These are phyloP conservation scores for Paraphoma chrysanthemicola DNA, from an alignment of 2,329 filamentous ascomycete species.

Conservation along the genomic window DNA sequence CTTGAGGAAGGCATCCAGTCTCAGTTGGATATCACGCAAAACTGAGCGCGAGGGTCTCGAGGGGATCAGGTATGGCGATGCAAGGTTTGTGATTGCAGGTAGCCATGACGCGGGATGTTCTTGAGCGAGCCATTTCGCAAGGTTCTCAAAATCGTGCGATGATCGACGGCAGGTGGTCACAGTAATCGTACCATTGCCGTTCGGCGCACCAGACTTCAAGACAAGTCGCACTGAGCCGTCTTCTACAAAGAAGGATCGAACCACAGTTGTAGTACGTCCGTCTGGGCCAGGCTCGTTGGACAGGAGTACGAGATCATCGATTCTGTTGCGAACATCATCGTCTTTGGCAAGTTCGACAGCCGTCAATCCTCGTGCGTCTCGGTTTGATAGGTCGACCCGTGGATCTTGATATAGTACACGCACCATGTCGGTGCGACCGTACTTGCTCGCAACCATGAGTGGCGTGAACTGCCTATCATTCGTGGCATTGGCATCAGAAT, in stretches of 20 bases:
- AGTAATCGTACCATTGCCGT: constrained; percentile 81
- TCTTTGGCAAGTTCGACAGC: constrained; percentile 97
- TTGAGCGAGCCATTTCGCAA: constrained; percentile 80
- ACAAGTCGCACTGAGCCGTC: constrained; percentile 93
- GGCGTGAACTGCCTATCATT: constrained; percentile 96
- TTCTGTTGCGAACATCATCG: constrained; percentile 94
- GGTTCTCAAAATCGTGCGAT: constrained; percentile 86
- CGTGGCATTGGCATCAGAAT: constrained; percentile 93
- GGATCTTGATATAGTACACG: constrained; percentile 85
- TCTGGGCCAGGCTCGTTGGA: constrained; percentile 70
- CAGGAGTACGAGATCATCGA: constrained; percentile 90
- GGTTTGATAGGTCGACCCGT: constrained; percentile 82
- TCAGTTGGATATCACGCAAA: constrained; percentile 84
- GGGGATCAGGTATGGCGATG: constrained; percentile 91
- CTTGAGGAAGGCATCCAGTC: constrained; percentile 86
- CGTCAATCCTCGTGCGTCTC: constrained; percentile 86
- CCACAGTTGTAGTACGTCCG: constrained; percentile 87
- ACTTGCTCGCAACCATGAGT: constrained; percentile 98
- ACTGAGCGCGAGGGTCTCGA: constrained; percentile 89
- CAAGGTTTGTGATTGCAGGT: constrained; percentile 76
- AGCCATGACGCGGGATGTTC: constrained; percentile 98
- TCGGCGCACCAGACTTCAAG: constrained; percentile 89
- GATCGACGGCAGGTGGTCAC: constrained; percentile 94
- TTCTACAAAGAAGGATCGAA: constrained; percentile 95
- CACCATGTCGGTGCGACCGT: constrained; percentile 93